Evolutionary conservation across 352 stramenopile species (phyloP).

Genomic region (Chrysophaeum taylorii): DNA sequence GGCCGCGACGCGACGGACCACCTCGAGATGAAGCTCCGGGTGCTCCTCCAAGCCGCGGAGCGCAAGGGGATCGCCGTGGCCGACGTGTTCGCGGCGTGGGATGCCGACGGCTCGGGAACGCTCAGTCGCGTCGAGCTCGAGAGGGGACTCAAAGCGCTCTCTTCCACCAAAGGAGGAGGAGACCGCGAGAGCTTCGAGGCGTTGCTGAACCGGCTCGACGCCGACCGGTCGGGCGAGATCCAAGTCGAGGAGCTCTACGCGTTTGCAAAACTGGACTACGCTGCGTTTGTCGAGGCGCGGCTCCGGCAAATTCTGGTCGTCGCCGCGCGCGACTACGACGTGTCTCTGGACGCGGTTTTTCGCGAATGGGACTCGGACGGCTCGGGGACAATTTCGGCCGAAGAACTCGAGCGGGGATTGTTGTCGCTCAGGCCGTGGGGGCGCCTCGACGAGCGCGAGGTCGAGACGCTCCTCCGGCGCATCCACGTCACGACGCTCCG

Average conservation of each 20-base stretch:
- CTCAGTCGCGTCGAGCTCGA: conserved; percentile 28
- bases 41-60: conserved; percentile 19
- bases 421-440: too few species aligned
- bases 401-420: conserved; percentile 38
- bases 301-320: conserved; percentile 48
- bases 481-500: not conserved
- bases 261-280: conserved; percentile 14
- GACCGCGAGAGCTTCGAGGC: too few species aligned
- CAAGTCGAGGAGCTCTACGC: conserved; percentile 1
- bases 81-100: conserved; percentile 17
- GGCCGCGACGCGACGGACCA: conserved; percentile 23
- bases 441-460: too few species aligned
- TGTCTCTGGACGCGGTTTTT: conserved; percentile 55
- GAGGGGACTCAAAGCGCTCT: conserved; percentile 22
- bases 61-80: conserved; percentile 20
- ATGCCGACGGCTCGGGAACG: conserved; percentile 23
- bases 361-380: conserved; percentile 52
- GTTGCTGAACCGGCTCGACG: not conserved
- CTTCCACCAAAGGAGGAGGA: conserved; percentile 22
- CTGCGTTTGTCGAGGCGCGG: conserved; percentile 46
- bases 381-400: conserved; percentile 47
- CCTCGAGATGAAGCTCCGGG: conserved; percentile 16
- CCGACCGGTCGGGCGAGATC: not conserved
- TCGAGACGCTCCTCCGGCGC: too few species aligned
- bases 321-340: conserved; percentile 16